Percentiles rank a stretch among this genome's conserved stretches.
These are phyloP conservation scores for Chaetomiaceae sp. DNA, from an alignment of 2,329 filamentous ascomycete species.

Conservation along the genomic window DNA sequence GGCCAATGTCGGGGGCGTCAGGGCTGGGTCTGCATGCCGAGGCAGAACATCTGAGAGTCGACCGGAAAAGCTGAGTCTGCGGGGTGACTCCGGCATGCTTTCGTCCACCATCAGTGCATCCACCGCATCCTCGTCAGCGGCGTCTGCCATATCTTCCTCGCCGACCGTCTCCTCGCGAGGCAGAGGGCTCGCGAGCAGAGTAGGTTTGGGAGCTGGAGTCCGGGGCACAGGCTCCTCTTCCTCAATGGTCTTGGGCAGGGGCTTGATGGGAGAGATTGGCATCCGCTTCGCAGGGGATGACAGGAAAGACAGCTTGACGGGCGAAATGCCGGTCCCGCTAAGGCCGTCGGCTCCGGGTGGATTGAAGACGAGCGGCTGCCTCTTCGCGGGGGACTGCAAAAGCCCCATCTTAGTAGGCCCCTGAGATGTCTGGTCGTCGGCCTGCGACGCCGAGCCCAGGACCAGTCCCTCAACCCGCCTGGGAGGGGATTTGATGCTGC, in stretches of 20 bases:
- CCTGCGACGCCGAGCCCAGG: constrained; percentile 25
- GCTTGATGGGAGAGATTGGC: constrained; percentile 23
- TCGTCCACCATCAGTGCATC: constrained; percentile 18
- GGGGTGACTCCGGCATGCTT: constrained; percentile 26
- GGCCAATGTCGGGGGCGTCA: constrained; percentile 15
- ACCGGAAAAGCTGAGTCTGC: constrained; percentile 32
- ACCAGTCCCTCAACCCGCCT: constrained; percentile 46
- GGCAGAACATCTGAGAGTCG: constrained; percentile 38
- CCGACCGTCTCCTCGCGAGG: constrained; percentile 1
- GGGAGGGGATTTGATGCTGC: constrained; percentile 53
- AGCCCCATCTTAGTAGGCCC: constrained; percentile 39
- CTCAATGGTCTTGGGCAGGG: constrained; percentile 18
- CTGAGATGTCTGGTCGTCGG: constrained; percentile 27
- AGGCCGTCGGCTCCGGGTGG: constrained; percentile 31
- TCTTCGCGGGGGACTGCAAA: constrained; percentile 49
- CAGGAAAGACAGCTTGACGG: constrained; percentile 45
- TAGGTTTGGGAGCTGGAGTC: constrained; percentile 36
- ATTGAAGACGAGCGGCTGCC: constrained; percentile 44
- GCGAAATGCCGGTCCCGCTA: constrained; percentile 33
- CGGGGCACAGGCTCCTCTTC: constrained; percentile 15
- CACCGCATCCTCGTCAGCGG: constrained; percentile 17
- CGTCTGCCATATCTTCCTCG: not conserved
- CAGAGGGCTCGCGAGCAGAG: constrained; percentile 29
- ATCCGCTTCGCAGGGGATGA: constrained; percentile 38
- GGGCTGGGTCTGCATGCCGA: constrained; percentile 28